Evolutionary conservation across 495 filamentous ascomycete species (phyloP), one percentile per base, ranked within the genome.

Genomic region (Aspergillus egyptiacus): DNA sequence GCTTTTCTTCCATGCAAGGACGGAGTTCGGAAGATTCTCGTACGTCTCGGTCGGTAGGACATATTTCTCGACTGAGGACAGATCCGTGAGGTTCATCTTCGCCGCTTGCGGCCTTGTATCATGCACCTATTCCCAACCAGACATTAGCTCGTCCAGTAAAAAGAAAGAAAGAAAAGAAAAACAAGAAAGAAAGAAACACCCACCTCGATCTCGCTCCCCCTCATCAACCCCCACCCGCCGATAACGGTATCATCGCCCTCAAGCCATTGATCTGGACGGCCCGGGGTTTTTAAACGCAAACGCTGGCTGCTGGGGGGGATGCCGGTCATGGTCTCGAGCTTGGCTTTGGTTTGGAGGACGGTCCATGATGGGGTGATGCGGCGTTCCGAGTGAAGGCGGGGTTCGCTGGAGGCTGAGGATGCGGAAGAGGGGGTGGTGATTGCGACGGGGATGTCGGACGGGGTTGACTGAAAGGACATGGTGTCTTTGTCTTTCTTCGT

Each of bases 291-390:
- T 18, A 75, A 58, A 9, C 47, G 58, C 41, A 98, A 76, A 42
- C 75, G 78, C 66, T 97, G 94, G 50, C 78, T 80, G 8, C 77
- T 75, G 9, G 89, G 87, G 2, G 93, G 89, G 14, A 98, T 80
- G 43, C 93, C 93, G 2, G 93, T 98, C 70, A 98, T 81, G 51
- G 91, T 86, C 62, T 96, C 91, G 34, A 98, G 80, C 68, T 95
- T 95, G 18, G 73, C 67, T 68, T 95, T 97, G 46, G 96, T 76
- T 58, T 89, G 84, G 24, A 78, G 66, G 57, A 98, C 85, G 49
- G 84, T 86, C 93, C 94, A 98, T 57, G 91, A 86, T 2, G 91
- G 91, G 7, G 86, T 89, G 64, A 97, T 79, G 55, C 93, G 85
- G 40, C 91, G 85, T 62, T 98, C 93, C 27, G 87, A 87, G 23